These are phyloP conservation scores for Colletotrichum tabaci DNA, from an alignment of 2,329 filamentous ascomycete genomes.

Conservation along the genomic window DNA sequence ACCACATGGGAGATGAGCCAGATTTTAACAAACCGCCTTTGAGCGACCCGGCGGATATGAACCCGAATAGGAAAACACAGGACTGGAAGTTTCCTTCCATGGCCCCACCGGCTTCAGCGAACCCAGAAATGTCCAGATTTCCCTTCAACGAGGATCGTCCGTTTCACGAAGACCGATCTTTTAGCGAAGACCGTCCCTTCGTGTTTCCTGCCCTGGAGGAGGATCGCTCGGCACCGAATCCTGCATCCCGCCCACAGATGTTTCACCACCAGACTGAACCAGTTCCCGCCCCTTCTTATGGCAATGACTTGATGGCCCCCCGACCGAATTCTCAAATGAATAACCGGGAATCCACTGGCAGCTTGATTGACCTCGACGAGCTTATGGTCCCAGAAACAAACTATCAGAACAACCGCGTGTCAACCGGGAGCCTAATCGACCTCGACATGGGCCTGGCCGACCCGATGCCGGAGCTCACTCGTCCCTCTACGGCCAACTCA, in stretches of 20 bases:
- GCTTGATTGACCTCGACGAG: constrained; percentile 68
- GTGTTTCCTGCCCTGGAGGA: constrained; percentile 43
- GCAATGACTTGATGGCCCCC: constrained; percentile 37
- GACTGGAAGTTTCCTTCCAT: constrained; percentile 74
- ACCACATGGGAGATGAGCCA: constrained; percentile 47
- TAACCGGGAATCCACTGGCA: constrained; percentile 55
- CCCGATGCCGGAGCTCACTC: constrained; percentile 63
- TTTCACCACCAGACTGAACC: constrained; percentile 69
- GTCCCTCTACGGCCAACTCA: constrained; percentile 73
- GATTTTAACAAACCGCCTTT: constrained; percentile 65
- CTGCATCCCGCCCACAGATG: constrained; percentile 59
- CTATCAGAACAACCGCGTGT: constrained; percentile 53
- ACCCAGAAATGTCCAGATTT: constrained; percentile 68
- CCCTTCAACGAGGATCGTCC: constrained; percentile 56
- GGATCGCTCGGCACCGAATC: constrained; percentile 47
- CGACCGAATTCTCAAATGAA: constrained; percentile 52
- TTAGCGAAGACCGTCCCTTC: constrained; percentile 47
- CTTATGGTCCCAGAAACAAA: constrained; percentile 54
- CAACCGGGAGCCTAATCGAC: constrained; percentile 65
- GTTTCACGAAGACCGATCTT: constrained; percentile 55
- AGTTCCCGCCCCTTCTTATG: constrained; percentile 50
- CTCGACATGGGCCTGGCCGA: constrained; percentile 70
- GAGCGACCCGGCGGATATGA: constrained; percentile 71
- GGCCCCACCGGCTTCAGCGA: constrained; percentile 66
- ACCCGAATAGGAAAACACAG: constrained; percentile 65